Evolutionary conservation across 805 yeast species (phyloP).

Genomic region (Limtongia smithiae): DNA sequence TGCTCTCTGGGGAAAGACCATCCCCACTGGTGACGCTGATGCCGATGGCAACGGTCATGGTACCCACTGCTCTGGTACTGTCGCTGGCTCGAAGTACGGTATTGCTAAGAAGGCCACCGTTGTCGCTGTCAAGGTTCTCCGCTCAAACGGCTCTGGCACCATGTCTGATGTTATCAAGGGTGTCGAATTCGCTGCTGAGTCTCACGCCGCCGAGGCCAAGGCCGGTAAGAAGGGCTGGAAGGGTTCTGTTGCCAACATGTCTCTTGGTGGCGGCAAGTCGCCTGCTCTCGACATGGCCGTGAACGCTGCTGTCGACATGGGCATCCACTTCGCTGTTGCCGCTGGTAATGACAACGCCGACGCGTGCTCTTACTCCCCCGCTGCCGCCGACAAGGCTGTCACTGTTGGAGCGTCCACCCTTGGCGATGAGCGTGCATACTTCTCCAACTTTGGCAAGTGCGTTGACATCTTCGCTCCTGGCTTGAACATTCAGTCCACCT

Average conservation of each 20-base stretch:
- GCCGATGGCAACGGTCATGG: constrained; percentile 62
- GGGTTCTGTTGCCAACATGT: constrained; percentile 62
- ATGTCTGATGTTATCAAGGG: constrained; percentile 63
- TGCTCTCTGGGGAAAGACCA: constrained; percentile 58
- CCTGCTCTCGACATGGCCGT: constrained; percentile 57
- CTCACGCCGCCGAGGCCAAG: constrained; percentile 43
- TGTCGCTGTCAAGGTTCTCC: constrained; percentile 59
- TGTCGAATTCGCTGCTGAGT: constrained; percentile 55
- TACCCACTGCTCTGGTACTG: constrained; percentile 65
- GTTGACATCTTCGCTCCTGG: constrained; percentile 98
- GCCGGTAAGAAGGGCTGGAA: constrained; percentile 45
- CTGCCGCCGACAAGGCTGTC: constrained; percentile 61
- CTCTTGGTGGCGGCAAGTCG: constrained; percentile 57
- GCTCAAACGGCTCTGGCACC: constrained; percentile 56
- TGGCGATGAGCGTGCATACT: constrained; percentile 86
- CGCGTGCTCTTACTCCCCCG: constrained; percentile 60
- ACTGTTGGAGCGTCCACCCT: constrained; percentile 95
- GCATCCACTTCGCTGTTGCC: constrained; percentile 59
- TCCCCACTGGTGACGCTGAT: constrained; percentile 48
- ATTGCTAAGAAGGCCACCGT: constrained; percentile 57
- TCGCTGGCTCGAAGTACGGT: constrained; percentile 56
- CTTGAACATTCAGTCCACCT: constrained; percentile 53
- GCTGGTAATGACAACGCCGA: constrained; percentile 62
- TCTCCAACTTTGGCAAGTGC: constrained; percentile 93
- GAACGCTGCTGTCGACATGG: constrained; percentile 55